These are phyloP conservation scores for Fusarium domesticum DNA, from an alignment of 2,329 filamentous ascomycete genomes.

Conservation along the genomic window DNA sequence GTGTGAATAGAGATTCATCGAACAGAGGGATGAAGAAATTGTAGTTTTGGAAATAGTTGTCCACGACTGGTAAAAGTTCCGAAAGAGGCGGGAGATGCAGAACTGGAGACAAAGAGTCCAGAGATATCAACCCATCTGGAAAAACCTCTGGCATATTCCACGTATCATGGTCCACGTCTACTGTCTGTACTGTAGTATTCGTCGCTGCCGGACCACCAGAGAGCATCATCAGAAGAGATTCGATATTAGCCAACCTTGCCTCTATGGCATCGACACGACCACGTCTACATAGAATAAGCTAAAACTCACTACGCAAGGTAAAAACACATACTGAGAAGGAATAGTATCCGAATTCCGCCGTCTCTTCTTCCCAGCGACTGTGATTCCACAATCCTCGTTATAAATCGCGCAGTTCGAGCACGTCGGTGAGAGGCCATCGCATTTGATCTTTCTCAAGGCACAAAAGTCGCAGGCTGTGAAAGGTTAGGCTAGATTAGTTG, in stretches of 20 bases:
- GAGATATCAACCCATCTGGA: no score
- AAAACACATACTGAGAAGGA: no score
- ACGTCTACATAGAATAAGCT: not conserved
- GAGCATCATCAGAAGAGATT: conserved; percentile 11
- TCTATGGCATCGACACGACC: conserved; percentile 16
- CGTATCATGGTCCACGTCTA: no score
- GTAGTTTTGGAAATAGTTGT: conserved; percentile 21
- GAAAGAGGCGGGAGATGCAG: conserved; percentile 2
- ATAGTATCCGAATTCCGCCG: no score
- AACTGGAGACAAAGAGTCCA: not conserved
- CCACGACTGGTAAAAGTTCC: conserved; percentile 18
- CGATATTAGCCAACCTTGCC: conserved; percentile 19
- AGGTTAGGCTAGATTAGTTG: no score
- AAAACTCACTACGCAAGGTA: no score
- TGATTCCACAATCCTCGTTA: conserved; percentile 30
- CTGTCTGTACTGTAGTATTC: not conserved
- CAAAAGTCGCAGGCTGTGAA: conserved; percentile 39
- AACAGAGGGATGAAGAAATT: conserved; percentile 33
- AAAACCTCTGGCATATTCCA: no score
- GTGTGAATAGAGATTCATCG: conserved; percentile 34
- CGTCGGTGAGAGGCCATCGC: conserved; percentile 36
- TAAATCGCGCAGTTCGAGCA: conserved; percentile 41
- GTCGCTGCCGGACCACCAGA: not conserved
- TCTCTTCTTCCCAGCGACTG: conserved; percentile 7
- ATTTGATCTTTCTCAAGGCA: conserved; percentile 40